Conservation (phyloP, 371 early-diverging fungal genomes). For the Mucor lusitanicus region DNA sequence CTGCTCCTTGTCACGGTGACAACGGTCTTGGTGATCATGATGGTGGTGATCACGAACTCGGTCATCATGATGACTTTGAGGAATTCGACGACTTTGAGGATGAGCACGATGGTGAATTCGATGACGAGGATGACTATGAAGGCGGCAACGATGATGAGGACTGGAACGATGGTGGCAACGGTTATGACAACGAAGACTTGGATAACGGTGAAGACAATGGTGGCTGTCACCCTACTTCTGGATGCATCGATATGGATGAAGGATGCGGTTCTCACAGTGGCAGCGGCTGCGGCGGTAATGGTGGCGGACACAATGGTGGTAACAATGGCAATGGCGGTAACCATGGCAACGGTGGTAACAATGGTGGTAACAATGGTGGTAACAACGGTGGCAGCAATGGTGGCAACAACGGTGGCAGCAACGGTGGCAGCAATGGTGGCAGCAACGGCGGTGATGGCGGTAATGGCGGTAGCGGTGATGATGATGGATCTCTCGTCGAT, state of each 20-base stretch:
- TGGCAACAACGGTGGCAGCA: not conserved
- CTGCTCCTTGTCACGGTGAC: constrained; percentile 23
- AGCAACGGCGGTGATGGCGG: not conserved
- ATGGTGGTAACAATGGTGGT: constrained; percentile 1
- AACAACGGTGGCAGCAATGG: not conserved
- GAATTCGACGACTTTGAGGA: not conserved
- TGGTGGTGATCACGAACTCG: not conserved
- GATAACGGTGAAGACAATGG: not conserved
- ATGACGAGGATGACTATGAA: not conserved
- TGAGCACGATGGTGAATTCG: not conserved
- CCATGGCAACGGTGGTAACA: not conserved
- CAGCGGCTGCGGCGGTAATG: not conserved
- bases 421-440: not conserved
- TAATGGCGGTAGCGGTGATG: not conserved
- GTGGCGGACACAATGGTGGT: not conserved
- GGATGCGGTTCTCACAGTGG: not conserved
- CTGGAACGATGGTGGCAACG: not conserved
- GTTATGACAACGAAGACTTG: not conserved
- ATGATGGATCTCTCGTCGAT: constrained; percentile 1
- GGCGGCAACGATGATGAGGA: not conserved
- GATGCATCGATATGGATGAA: not conserved
- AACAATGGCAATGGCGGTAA: not conserved
- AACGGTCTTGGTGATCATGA: constrained; percentile 1
- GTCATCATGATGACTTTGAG: not conserved
- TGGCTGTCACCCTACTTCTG: not conserved